Base-by-base conservation (phyloP, 805 yeast species). In the Tetrapisispora pingtungensis region DNA sequence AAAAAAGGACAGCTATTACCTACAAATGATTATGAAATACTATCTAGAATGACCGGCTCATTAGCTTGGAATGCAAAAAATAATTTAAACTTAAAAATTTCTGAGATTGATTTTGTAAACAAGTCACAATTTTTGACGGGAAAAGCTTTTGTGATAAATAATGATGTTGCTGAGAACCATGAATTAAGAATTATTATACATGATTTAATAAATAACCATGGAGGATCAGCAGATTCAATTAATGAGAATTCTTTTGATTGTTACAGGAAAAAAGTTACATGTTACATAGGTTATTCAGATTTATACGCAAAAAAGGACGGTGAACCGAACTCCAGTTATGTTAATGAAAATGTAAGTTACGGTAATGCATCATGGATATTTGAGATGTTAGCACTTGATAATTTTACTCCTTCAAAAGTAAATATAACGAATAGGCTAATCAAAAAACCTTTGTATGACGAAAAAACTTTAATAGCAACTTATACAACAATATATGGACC, bases 401-500 rank as follows among this genome's bases (percentile, higher is more conserved):
- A 66, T 35, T 82, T 83, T 77, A 66, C 70, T 1, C 54, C 71
- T 2, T 90, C 95, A 0, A 52, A 54, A 12, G 54, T 58, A 1
- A 74, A 74, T 48, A 59, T 89, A 18, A 69, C 89, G 5, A 88
- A 83, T 55, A 77, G 78, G 54, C 97, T 97, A 0, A 67, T 70
- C 4, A 65, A 65, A 32, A 57, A 61, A 20, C 67, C 60, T 0
- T 51, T 86, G 3, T 67, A 73, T 1, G 77, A 71, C 4, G 74
- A 81, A 68, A 64, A 66, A 15, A 70, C 73, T 12, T 60, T 77
- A 31, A 66, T 70, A 3, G 73, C 87, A 8, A 72, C 87, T 12
- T 75, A 85, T 5, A 81, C 96, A 0, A 86, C 87, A 54, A 87
- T 84, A 56, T 74, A 83, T 18, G 96, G 96, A 0, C 93, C 84